Percentiles rank a stretch among this genome's conserved stretches.
Conservation (phyloP, 2,329 filamentous ascomycete species). For the Fusarium sulawesiense region DNA sequence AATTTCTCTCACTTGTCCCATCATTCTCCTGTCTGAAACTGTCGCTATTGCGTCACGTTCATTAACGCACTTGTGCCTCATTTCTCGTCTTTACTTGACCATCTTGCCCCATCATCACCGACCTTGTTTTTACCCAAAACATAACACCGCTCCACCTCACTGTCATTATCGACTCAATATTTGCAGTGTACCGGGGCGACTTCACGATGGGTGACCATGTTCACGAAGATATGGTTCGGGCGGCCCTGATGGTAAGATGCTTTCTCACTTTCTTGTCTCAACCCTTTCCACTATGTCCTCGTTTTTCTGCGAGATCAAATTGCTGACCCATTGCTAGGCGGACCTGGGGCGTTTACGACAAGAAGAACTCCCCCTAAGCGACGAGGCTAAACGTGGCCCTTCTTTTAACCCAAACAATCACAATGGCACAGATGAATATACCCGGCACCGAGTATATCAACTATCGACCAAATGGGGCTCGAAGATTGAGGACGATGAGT, state of each 20-base stretch:
- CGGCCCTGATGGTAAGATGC: constrained; percentile 37
- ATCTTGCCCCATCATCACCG: not conserved
- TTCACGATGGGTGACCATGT: constrained; percentile 33
- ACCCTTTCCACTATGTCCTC: not conserved
- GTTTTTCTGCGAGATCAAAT: not conserved
- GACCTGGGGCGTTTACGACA: constrained; percentile 41
- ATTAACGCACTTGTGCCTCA: not conserved
- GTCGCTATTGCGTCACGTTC: not conserved
- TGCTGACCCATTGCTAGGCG: constrained; percentile 16
- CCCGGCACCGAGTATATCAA: no score
- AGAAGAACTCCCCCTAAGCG: constrained; percentile 42
- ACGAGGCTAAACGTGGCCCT: constrained; percentile 7
- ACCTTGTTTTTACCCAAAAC: not conserved
- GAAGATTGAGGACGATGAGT: constrained; percentile 40
- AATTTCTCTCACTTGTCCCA: not conserved
- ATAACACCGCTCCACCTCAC: not conserved
- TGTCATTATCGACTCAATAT: not conserved
- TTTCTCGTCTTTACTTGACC: not conserved
- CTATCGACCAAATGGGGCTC: constrained; percentile 30
- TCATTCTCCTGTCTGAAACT: not conserved
- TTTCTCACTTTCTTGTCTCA: not conserved
- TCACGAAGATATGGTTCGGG: not conserved
- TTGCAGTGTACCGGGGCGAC: not conserved
- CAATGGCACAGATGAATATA: constrained; percentile 29
- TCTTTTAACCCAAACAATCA: constrained; percentile 15